phyloP scores from a whole-genome alignment of 441 rosid species.

The Cnidoscolus chayamansa region DNA sequence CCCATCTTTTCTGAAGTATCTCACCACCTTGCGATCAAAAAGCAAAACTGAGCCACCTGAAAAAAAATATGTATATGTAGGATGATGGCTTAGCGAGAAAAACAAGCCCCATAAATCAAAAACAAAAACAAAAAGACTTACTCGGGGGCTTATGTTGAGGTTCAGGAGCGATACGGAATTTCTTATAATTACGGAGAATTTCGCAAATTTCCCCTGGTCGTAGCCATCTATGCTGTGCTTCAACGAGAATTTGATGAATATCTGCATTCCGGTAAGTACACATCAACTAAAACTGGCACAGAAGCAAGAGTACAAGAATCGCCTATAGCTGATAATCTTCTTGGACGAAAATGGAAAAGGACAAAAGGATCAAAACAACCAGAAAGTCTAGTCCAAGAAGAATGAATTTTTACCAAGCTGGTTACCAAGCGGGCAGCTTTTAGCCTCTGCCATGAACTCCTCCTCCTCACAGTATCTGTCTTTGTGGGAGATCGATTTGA shows the following conservation, averaged over 20 bases:
- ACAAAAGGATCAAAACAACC: neutral
- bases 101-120: no score
- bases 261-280: conserved; percentile 44
- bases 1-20: conserved; percentile 39
- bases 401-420: conserved; percentile 14
- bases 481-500: neutral
- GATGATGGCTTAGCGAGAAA: no score
- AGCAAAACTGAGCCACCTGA: conserved; percentile 34
- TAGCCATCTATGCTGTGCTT: conserved; percentile 88
- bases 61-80: neutral
- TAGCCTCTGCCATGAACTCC: conserved; percentile 14
- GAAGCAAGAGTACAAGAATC: no score
- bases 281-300: neutral
- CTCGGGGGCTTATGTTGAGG: conserved; percentile 70
- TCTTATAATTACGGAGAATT: conserved; percentile 61
- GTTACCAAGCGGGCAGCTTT: conserved; percentile 9
- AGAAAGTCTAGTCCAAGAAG: neutral
- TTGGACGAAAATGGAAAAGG: neutral
- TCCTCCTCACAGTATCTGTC: neutral
- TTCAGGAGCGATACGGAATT: conserved; percentile 67
- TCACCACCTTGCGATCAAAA: conserved; percentile 33
- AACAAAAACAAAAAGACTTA: conserved; percentile 21
- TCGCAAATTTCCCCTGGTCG: conserved; percentile 95
- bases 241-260: conserved; percentile 65
- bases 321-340: no score